Evolutionary conservation across 768 basidiomycete species (phyloP).

Genomic region (Postia placenta): DNA sequence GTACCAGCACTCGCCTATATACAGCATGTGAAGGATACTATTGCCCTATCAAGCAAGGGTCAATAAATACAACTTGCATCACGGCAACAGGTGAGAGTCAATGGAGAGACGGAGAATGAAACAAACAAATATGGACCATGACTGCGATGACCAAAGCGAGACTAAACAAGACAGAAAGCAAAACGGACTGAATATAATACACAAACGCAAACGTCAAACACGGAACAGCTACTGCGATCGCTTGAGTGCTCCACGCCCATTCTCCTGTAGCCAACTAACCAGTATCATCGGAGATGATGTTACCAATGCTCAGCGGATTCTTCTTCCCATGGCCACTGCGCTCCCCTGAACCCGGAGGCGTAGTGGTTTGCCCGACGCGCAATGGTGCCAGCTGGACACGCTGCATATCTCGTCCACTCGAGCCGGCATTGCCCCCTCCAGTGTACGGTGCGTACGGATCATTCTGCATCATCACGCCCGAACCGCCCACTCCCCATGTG

Average conservation of each 20-base stretch:
- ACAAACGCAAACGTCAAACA: no score
- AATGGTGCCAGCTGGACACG: constrained; percentile 56
- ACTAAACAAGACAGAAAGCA: no score
- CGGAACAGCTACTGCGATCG: no score
- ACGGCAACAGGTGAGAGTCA: background rate
- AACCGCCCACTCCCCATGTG: background rate
- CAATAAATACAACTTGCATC: no score
- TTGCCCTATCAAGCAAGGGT: no score
- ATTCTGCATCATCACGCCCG: constrained; percentile 1
- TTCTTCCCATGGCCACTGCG: constrained; percentile 16
- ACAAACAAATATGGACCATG: no score
- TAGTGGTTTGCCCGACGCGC: constrained; percentile 19
- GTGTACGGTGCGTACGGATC: constrained; percentile 7
- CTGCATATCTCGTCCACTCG: constrained; percentile 22
- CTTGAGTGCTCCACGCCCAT: no score
- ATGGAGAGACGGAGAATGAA: background rate
- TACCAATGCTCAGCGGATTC: constrained; percentile 27
- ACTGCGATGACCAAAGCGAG: no score
- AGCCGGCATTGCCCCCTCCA: constrained; percentile 17
- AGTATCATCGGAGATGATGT: constrained; percentile 23
- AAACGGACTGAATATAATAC: no score
- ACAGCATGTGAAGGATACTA: no score
- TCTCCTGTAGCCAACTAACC: no score
- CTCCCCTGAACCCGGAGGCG: constrained; percentile 10
- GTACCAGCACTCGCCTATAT: no score